phyloP scores from a whole-genome alignment of 768 basidiomycete species.

The Coprinellus micaceus region DNA sequence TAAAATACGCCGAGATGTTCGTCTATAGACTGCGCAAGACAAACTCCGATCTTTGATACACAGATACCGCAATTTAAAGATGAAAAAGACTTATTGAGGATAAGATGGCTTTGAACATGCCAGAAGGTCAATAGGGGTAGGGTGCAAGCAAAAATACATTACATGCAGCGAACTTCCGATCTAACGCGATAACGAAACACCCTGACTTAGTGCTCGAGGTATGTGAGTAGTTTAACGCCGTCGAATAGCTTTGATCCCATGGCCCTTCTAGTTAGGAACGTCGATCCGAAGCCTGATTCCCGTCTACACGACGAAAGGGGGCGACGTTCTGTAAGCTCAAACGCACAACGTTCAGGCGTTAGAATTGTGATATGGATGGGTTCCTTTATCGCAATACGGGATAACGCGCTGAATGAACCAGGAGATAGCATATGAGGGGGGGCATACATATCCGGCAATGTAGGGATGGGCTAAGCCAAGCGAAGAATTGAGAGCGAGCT shows the following conservation, averaged over 20 bases:
- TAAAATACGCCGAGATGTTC: too few relatives aligned
- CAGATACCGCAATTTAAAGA: background rate
- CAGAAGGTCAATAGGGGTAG: too few relatives aligned
- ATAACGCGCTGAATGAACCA: background rate
- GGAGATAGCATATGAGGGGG: background rate
- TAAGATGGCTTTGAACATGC: background rate
- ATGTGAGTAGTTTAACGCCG: background rate
- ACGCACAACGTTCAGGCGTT: conserved; percentile 3
- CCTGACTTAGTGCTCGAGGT: background rate
- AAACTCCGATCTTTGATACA: background rate
- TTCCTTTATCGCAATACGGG: background rate
- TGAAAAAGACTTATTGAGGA: background rate
- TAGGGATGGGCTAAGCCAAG: background rate
- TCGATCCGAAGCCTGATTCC: background rate
- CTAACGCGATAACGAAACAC: background rate
- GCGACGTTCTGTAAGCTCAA: conserved; percentile 1
- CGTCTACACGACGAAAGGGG: background rate
- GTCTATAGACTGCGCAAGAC: too few relatives aligned
- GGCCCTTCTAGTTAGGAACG: background rate
- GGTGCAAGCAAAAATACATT: too few relatives aligned
- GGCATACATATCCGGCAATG: background rate
- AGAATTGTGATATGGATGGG: background rate
- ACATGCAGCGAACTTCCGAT: background rate
- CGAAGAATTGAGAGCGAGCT: background rate
- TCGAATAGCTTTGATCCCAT: background rate